Conservation (phyloP, 2,329 filamentous ascomycete species). For the Fusarium sp. region DNA sequence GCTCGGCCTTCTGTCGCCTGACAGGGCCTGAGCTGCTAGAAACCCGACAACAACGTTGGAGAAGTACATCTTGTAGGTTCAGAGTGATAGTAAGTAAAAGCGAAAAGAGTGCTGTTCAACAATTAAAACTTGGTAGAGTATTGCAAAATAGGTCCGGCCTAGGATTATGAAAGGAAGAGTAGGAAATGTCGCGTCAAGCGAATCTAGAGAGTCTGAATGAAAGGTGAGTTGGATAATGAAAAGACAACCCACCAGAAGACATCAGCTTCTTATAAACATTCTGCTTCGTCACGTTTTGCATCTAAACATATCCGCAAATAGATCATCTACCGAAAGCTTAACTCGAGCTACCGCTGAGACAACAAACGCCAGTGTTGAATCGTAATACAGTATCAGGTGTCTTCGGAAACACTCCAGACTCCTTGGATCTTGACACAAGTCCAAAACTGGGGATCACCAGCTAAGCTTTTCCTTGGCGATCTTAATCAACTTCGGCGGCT, state of each 20-base stretch:
- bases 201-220: constrained; percentile 3
- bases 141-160: too few relatives aligned
- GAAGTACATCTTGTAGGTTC: constrained; percentile 12
- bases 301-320: constrained; percentile 13
- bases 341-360: constrained; percentile 16
- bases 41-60: constrained; percentile 28
- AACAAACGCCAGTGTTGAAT: constrained; percentile 16
- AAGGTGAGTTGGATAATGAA: constrained; percentile 6
- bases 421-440: constrained; percentile 1
- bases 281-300: not conserved
- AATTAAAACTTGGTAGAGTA: not conserved
- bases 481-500: not conserved
- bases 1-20: not conserved
- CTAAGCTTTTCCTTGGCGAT: constrained; percentile 31
- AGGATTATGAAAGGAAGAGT: not conserved
- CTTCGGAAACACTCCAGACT: not conserved
- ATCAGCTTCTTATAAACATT: constrained; percentile 23
- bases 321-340: constrained; percentile 14
- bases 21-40: constrained; percentile 27
- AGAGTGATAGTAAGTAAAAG: not conserved
- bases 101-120: not conserved
- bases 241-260: not conserved
- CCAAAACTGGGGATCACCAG: constrained; percentile 13
- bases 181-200: constrained; percentile 24
- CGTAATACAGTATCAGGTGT: not conserved